Conservation (phyloP, 768 basidiomycete genomes). For the Mycena haematopus region DNA sequence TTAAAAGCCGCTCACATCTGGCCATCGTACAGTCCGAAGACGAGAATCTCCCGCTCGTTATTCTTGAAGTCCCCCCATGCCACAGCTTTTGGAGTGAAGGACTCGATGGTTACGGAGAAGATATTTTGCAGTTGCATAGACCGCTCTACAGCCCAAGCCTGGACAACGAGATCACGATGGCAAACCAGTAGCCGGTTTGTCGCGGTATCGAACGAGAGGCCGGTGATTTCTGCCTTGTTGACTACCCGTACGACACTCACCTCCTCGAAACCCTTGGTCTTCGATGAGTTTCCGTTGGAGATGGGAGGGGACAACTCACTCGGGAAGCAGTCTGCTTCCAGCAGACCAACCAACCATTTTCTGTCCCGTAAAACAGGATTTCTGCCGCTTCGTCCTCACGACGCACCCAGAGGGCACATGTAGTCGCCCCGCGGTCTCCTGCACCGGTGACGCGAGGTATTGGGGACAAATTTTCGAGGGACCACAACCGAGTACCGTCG, state of each 20-base stretch:
- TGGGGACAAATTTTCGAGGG: not conserved
- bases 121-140: conserved; percentile 1
- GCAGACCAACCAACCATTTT: conserved; percentile 19
- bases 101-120: conserved; percentile 15
- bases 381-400: conserved; percentile 21
- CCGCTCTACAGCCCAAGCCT: conserved; percentile 14
- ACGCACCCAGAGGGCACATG: conserved; percentile 18
- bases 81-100: conserved; percentile 26
- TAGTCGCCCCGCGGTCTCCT: conserved; percentile 21
- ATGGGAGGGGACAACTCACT: not conserved
- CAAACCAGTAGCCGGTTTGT: conserved; percentile 27
- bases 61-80: conserved; percentile 23
- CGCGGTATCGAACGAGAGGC: conserved; percentile 26
- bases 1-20: no score
- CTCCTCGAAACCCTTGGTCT: conserved; percentile 21
- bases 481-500: conserved; percentile 14
- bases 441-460: not conserved
- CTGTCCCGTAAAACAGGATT: conserved; percentile 20
- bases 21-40: no score
- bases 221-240: conserved; percentile 24
- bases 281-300: not conserved
- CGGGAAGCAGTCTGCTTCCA: conserved; percentile 17
- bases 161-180: conserved; percentile 20
- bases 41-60: no score
- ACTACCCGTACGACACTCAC: conserved; percentile 9